Evolutionary conservation across 2,329 filamentous ascomycete genomes (phyloP).

Genomic region (Colletotrichum shisoi): DNA sequence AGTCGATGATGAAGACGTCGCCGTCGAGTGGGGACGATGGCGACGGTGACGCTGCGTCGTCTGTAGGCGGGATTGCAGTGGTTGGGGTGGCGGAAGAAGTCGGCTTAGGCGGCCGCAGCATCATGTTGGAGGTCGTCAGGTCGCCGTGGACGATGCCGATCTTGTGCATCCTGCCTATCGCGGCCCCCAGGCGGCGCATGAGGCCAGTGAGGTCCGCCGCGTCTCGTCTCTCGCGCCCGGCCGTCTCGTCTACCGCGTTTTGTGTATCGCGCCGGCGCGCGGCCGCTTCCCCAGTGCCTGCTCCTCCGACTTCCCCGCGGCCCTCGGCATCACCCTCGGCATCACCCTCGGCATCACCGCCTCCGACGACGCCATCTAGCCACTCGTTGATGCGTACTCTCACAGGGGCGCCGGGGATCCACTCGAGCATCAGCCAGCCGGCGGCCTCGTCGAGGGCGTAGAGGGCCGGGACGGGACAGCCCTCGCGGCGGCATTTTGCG

Average conservation of each 20-base stretch:
- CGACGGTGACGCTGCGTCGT: not conserved
- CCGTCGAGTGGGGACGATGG: constrained; percentile 59
- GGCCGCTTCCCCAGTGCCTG: constrained; percentile 42
- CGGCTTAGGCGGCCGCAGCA: constrained; percentile 66
- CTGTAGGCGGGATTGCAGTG: constrained; percentile 31
- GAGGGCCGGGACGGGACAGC: constrained; percentile 81
- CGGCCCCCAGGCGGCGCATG: constrained; percentile 73
- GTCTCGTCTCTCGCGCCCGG: constrained; percentile 40
- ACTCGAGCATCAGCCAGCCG: constrained; percentile 85
- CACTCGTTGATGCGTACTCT: constrained; percentile 73
- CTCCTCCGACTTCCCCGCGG: constrained; percentile 41
- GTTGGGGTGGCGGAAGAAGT: constrained; percentile 31
- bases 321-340: constrained; percentile 46
- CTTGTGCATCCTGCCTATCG: constrained; percentile 79
- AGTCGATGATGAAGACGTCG: constrained; percentile 90
- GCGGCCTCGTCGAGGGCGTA: constrained; percentile 70
- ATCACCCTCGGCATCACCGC: constrained; percentile 45
- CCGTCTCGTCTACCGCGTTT: not conserved
- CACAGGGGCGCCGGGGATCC: constrained; percentile 78
- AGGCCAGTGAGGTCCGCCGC: constrained; percentile 65
- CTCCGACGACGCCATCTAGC: constrained; percentile 56
- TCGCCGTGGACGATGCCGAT: constrained; percentile 93
- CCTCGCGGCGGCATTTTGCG: constrained; percentile 78
- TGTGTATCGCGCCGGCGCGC: not conserved
- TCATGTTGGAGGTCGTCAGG: constrained; percentile 96